Evolutionary conservation across 768 basidiomycete species (phyloP).

Genomic region (Agaricus subrufescens): DNA sequence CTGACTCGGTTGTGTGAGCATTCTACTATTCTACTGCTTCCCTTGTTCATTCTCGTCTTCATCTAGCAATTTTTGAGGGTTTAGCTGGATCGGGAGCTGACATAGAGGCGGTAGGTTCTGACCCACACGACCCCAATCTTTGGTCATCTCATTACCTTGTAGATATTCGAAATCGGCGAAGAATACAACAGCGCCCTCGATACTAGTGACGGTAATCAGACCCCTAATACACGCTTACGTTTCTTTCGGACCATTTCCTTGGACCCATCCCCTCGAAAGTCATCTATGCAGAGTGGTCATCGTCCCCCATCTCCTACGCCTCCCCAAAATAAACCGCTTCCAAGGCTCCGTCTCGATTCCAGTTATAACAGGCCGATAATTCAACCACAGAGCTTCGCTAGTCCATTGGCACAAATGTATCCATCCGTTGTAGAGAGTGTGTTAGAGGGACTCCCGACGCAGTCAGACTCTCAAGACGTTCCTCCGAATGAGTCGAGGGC

Average conservation of each 20-base stretch:
- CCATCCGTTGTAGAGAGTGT: slow-evolving; percentile 56
- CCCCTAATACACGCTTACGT: slow-evolving; percentile 12
- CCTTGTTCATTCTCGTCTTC: not conserved
- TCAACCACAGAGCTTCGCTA: slow-evolving; percentile 30
- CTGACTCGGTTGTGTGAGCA: slow-evolving; percentile 72
- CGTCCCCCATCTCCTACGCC: slow-evolving; percentile 11
- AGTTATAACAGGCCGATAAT: slow-evolving; percentile 31
- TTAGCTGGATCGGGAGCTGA: slow-evolving; percentile 67
- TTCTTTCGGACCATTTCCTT: slow-evolving; percentile 5
- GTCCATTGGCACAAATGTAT: slow-evolving; percentile 73
- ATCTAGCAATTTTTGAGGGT: slow-evolving; percentile 75
- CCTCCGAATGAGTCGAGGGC: not conserved
- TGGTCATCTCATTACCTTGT: not conserved
- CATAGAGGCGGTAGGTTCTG: slow-evolving; percentile 61
- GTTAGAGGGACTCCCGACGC: not conserved
- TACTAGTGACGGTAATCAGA: slow-evolving; percentile 31
- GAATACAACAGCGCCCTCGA: slow-evolving; percentile 59
- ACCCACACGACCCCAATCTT: not conserved
- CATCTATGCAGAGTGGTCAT: not conserved
- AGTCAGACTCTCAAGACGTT: not conserved
- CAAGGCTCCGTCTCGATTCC: slow-evolving; percentile 41
- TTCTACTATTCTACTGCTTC: not conserved
- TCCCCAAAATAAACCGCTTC: slow-evolving; percentile 18
- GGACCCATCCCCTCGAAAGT: not conserved
- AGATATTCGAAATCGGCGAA: slow-evolving; percentile 82